Evolutionary conservation across 345 rosid genomes (phyloP).

Genomic region (Euphorbia lathyris): DNA sequence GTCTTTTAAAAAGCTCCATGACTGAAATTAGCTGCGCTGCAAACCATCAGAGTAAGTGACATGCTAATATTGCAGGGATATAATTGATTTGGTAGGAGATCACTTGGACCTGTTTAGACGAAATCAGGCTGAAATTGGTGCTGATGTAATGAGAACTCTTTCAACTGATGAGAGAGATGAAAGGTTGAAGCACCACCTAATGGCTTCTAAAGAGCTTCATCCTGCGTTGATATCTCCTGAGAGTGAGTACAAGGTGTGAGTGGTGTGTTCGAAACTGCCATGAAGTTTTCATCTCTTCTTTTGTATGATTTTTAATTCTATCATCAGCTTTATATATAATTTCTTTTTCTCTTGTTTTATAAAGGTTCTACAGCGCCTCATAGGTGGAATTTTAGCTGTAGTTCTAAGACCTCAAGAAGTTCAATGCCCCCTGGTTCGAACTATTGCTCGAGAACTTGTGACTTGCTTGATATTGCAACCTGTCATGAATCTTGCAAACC

Average conservation of each 20-base stretch:
- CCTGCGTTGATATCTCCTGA: conserved; percentile 82
- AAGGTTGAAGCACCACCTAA: conserved; percentile 81
- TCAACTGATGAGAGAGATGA: conserved; percentile 94
- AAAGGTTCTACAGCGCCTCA: conserved; percentile 77
- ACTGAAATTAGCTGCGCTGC: conserved; percentile 10
- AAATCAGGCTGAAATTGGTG: conserved; percentile 83
- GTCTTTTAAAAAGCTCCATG: background rate
- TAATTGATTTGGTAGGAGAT: conserved; percentile 83
- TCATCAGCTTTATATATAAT: conserved; percentile 13
- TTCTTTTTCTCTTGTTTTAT: conserved; percentile 8
- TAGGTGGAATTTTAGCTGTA: conserved; percentile 81
- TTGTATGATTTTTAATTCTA: background rate
- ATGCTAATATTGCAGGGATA: conserved; percentile 66
- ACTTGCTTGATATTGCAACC: conserved; percentile 96
- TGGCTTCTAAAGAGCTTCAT: conserved; percentile 87
- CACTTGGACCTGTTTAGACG: conserved; percentile 91
- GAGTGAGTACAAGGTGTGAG: conserved; percentile 99
- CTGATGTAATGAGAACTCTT: conserved; percentile 80
- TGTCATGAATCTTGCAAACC: conserved; percentile 74
- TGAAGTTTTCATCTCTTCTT: conserved; percentile 9
- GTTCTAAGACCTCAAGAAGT: conserved; percentile 88
- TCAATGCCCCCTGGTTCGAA: conserved; percentile 83
- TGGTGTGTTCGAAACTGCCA: conserved; percentile 28
- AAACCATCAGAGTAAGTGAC: conserved; percentile 14
- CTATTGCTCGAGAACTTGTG: conserved; percentile 89